Evolutionary conservation across 441 rosid species (phyloP), one percentile per base, ranked within the genome.

Genomic region (Pelargonium fulgidum): DNA sequence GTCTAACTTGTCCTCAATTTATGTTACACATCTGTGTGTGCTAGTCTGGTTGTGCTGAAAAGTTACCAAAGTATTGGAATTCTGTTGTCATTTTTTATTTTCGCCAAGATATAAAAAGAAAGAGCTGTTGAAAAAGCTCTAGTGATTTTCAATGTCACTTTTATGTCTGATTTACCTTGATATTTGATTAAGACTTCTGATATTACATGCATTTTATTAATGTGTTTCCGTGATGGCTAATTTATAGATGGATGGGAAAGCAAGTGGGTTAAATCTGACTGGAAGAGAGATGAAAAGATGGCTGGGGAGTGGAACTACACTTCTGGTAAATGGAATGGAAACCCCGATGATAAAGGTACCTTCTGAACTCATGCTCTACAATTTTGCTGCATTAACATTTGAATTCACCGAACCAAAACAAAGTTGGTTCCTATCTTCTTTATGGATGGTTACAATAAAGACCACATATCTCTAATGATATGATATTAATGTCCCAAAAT

Each of bases 251-350:
- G 96, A 69, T 93, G 97, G 98, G 93, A 89, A 73, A 87, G 7
- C 12, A 77, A 84, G 62, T 93, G 98, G 98, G 93, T 91, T 9
- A 81, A 73, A 73, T 93, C 97, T n/a, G 96, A 93, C 19, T 93
- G 98, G 98, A 93, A 89, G 82, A 89, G 75, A 75, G 95, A 89
- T 74, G 95, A 91, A 17, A 87, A 79, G 74, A 66, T 78, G 73
- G 97, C 93, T 29, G 97, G 97, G 24, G 89, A 83, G 62, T 91
- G 96, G 96, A 93, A 88, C 75, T 83, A 78, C 82, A 93, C 98
- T 0, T 72, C 96, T 56, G 98, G 97, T 7, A 89, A 93, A 70
- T 91, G 98, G 98, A 79, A 79, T 14, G 98, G 95, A 68, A 91
- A 91, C 67, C 70, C 96, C 36, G 80, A 87, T 61, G 96, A 89